phyloP scores from a whole-genome alignment of 2,329 filamentous ascomycete species.

The Xylariaceae sp. region DNA sequence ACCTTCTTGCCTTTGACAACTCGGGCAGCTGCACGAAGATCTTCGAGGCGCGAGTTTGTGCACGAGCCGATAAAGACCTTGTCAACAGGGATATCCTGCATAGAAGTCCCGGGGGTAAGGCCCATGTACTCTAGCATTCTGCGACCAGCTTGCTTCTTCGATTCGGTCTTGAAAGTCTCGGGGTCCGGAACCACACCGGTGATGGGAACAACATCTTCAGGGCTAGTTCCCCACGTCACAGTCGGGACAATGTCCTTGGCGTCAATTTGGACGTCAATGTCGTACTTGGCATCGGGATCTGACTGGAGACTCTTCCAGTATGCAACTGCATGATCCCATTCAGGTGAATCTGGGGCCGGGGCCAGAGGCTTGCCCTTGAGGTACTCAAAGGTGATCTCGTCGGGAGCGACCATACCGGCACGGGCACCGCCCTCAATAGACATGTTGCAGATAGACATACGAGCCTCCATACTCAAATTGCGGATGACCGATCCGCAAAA shows the following conservation, averaged over 20 bases:
- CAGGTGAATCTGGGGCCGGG: conserved; percentile 74
- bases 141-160: conserved; percentile 74
- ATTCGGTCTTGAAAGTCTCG: conserved; percentile 74
- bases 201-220: conserved; percentile 94
- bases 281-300: conserved; percentile 84
- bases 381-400: conserved; percentile 91
- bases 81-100: conserved; percentile 89
- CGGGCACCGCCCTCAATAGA: conserved; percentile 93
- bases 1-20: conserved; percentile 86
- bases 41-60: conserved; percentile 96
- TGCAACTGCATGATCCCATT: conserved; percentile 83
- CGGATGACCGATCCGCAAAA: conserved; percentile 95
- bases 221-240: conserved; percentile 94
- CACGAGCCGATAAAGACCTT: conserved; percentile 98
- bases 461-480: conserved; percentile 85
- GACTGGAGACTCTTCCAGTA: conserved; percentile 88
- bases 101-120: conserved; percentile 74
- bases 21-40: conserved; percentile 80
- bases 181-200: conserved; percentile 87
- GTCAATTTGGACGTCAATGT: conserved; percentile 84
- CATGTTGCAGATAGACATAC: conserved; percentile 99
- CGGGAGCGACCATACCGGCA: conserved; percentile 94
- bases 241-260: conserved; percentile 91
- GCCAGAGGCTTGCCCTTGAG: conserved; percentile 87
- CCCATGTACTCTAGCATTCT: conserved; percentile 97